Evolutionary conservation across 208 protist species (phyloP).

Genomic region (Leishmania major): DNA sequence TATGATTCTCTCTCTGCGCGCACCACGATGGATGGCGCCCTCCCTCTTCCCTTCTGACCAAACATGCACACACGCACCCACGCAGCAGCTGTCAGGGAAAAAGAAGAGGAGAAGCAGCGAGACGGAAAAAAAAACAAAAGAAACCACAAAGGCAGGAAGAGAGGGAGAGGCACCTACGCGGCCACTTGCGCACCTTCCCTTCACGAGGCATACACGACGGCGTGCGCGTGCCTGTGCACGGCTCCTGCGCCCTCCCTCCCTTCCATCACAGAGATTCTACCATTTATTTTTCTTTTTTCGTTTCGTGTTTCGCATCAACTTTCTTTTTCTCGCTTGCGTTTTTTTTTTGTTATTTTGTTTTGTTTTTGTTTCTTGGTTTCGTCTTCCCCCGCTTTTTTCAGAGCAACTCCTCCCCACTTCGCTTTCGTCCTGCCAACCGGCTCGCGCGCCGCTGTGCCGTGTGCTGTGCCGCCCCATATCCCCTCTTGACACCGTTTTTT

Average conservation of each 20-base stretch:
- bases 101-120: background rate
- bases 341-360: background rate
- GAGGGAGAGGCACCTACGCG: background rate
- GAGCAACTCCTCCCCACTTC: background rate
- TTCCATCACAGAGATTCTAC: background rate
- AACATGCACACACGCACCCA: background rate
- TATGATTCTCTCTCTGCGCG: background rate
- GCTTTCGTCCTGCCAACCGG: background rate
- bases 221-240: background rate
- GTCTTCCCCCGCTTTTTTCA: background rate
- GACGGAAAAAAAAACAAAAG: background rate
- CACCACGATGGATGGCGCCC: background rate
- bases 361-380: too few relatives aligned
- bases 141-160: background rate
- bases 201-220: background rate
- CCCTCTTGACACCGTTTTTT: background rate
- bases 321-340: background rate
- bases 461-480: too few relatives aligned
- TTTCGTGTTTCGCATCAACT: slow-evolving; percentile 8
- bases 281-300: slow-evolving; percentile 21
- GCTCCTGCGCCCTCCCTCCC: background rate
- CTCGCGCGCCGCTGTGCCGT: background rate
- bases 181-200: background rate
- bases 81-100: background rate
- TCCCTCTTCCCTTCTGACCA: background rate